Conservation (phyloP, 768 basidiomycete genomes). For the Pleurotus salmoneostramineus region DNA sequence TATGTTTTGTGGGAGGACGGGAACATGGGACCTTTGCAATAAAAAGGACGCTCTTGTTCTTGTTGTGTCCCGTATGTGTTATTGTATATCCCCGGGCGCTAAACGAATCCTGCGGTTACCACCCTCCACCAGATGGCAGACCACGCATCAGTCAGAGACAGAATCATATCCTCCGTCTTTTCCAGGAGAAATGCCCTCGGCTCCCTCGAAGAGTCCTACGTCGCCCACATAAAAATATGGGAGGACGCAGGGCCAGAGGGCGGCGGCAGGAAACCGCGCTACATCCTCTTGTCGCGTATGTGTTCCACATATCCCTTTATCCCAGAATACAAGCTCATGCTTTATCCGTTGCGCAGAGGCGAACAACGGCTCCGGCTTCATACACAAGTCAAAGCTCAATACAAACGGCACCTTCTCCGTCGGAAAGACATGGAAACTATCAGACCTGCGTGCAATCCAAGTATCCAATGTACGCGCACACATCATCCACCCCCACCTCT, state of each 20-base stretch:
- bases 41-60: constrained; percentile 1
- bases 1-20: not conserved
- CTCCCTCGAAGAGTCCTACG: constrained; percentile 71
- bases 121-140: constrained; percentile 32
- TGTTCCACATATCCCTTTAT: constrained; percentile 15
- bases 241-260: constrained; percentile 75
- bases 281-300: constrained; percentile 88
- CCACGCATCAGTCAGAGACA: constrained; percentile 38
- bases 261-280: constrained; percentile 79
- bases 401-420: constrained; percentile 93
- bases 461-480: constrained; percentile 60
- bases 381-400: constrained; percentile 97
- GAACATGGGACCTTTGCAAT: not conserved
- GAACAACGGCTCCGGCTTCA: constrained; percentile 56
- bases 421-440: constrained; percentile 91
- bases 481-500: constrained; percentile 6
- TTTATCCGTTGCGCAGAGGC: constrained; percentile 48
- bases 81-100: not conserved
- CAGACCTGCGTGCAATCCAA: constrained; percentile 78
- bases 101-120: not conserved
- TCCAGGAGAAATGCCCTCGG: constrained; percentile 63
- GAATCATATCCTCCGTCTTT: constrained; percentile 84
- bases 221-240: constrained; percentile 90
- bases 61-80: constrained; percentile 1
- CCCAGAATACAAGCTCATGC: constrained; percentile 3